Conservation (phyloP, 257 asterid genomes). For the Nicotiana benthamiana region DNA sequence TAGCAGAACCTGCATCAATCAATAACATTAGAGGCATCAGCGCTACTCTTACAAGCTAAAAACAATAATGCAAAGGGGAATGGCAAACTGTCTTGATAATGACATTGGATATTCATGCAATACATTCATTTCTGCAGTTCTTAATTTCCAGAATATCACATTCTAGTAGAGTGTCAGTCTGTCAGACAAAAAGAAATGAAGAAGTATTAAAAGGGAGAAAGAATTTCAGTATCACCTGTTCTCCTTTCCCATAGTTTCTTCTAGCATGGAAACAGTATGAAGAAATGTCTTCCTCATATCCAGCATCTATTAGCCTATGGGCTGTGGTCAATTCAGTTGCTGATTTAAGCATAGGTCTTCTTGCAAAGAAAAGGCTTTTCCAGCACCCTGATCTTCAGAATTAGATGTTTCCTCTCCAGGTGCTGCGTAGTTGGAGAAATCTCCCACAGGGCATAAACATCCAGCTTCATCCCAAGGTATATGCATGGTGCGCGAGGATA, state of each 20-base stretch:
- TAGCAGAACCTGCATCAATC: constrained; percentile 57
- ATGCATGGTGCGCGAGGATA: constrained; percentile 94
- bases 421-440: constrained; percentile 81
- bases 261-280: constrained; percentile 77
- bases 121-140: not conserved
- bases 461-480: constrained; percentile 85
- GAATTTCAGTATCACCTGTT: constrained; percentile 49
- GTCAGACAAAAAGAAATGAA: not conserved
- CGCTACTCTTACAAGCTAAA: not conserved
- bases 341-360: constrained; percentile 12
- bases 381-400: constrained; percentile 14
- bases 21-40: not conserved
- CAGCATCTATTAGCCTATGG: constrained; percentile 66
- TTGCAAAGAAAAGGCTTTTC: constrained; percentile 10
- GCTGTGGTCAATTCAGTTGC: constrained; percentile 4
- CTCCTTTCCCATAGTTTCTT: constrained; percentile 63
- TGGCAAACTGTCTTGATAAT: not conserved
- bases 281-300: constrained; percentile 44
- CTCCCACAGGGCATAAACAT: constrained; percentile 90
- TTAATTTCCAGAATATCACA: not conserved
- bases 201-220: not conserved
- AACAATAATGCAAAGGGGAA: not conserved
- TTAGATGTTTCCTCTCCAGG: constrained; percentile 48
- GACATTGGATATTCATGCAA: not conserved
- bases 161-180: not conserved